Evolutionary conservation across 768 basidiomycete genomes (phyloP), one percentile per base, ranked within the genome.

Genomic region (Cubamyces sp.): DNA sequence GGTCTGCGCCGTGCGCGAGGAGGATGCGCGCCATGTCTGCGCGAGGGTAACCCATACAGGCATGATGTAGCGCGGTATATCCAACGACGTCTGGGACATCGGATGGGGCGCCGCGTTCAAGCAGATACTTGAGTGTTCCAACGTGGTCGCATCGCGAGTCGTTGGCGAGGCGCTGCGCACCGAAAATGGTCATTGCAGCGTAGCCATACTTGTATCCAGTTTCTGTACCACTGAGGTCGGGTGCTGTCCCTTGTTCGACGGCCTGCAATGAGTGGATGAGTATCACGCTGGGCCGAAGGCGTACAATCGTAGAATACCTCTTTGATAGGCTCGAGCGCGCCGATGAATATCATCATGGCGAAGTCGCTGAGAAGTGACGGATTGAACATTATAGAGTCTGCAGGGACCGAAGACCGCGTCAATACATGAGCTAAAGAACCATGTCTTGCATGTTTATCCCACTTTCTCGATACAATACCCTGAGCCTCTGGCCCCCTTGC

Each of bases 11-110:
- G 16, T 74, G 70, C 59, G 77, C 71, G 23, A 86, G 61, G 23
- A 87, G 73, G 19, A 73, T 61, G 16, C 76, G 76, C 0, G 74
- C 70, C 19, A 84, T 67, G 16, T 75, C 72, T 1, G 71, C 49
- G 37, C 74, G 67, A 0, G 73, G 69, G 3, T 51, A n/a, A 0
- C 72, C 71, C 11, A 76, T 76, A 9, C 77, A 77, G 0, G 75
- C 72, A 66, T 84, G 83, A 47, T 81, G 77, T 2, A 85, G 75
- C 1, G 85, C 80, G 1, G 82, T 84, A 69, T 74, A 74, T 2
- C 82, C 82, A 12, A 70, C 74, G 41, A 86, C 78, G 58, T 85
- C 85, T 1, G 71, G 71, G 1, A 75, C 23, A 50, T 84, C 75
- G 3, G 74, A 68, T 4, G 81, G 73, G 0, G 78, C 72, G 14